Base-by-base conservation (phyloP, 306 rosid genomes). In the Gastrolobium villosum region DNA sequence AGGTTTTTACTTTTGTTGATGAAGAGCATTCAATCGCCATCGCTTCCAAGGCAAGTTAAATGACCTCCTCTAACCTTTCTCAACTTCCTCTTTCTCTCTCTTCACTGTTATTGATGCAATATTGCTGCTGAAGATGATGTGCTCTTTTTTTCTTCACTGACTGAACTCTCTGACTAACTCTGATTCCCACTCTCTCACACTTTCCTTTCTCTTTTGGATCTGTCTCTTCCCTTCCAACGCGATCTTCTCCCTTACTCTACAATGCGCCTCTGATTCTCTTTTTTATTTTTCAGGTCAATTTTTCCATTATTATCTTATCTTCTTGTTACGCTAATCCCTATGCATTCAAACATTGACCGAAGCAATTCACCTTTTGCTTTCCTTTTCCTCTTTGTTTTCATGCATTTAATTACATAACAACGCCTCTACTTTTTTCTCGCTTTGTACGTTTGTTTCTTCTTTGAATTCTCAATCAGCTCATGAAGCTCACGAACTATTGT, bases 41-140 rank as follows among this genome's bases (percentile, higher is more conserved):
- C 98, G 86, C 99, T 92, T 92, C 90, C 72, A 89, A 92, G 97
- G 84, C 97, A 95, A 91, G 96, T 61, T 77, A 88, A n/a, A 63
- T 77, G 54, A 64, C 61, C 64, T 26, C 34, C 40, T 78, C 77
- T 60, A 10, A 50, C 72, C 64, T 37, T 9, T 80, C 68, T 68
- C 61, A 5, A 34, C 72, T 62, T 0, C n/a, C 15, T 45, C 59
- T 45, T 3, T 56, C 59, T 20, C 67, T 4, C 72, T 72, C 63
- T 46, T 62, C 10, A 59, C 48, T 65, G 34, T 66, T 54, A 61
- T 62, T 65, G 65, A 64, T 53, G 80, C 49, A 50, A 75, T 81
- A 66, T 37, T 57, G 79, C 15, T 59, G 49, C 35, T n/a, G 75
- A 39, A 69, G 84, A 74, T 65, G 44, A 57, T 64, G 62, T 37